A percentile compares a stretch with the other conserved stretches of the same genome.
These are phyloP conservation scores for Blastomyces silverae DNA, from an alignment of 2,329 filamentous ascomycete genomes.

Conservation along the genomic window DNA sequence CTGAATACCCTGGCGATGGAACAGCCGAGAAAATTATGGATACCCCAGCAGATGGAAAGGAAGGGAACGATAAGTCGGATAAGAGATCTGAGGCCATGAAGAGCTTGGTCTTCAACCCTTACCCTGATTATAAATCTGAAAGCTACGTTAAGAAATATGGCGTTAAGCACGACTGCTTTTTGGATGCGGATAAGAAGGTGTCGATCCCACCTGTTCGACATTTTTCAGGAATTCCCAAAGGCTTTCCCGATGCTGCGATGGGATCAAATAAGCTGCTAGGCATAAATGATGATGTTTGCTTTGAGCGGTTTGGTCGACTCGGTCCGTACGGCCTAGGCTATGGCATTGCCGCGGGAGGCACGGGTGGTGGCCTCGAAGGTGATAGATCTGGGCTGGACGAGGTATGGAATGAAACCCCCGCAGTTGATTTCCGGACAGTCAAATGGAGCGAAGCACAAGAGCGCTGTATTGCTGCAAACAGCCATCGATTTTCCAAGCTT, in stretches of 20 bases:
- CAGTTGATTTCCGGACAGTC: conserved; percentile 69
- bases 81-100: conserved; percentile 13
- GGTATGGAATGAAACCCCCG: conserved; percentile 64
- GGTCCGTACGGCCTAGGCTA: conserved; percentile 90
- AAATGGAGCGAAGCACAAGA: conserved; percentile 74
- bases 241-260: conserved; percentile 75
- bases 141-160: conserved; percentile 53
- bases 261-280: conserved; percentile 81
- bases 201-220: conserved; percentile 64
- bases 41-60: conserved; percentile 30
- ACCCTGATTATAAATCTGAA: conserved; percentile 56
- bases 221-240: conserved; percentile 69
- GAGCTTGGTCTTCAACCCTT: conserved; percentile 56
- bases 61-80: conserved; percentile 24
- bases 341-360: conserved; percentile 66
- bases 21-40: conserved; percentile 44
- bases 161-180: conserved; percentile 66
- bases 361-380: conserved; percentile 77
- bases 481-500: conserved; percentile 55
- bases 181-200: conserved; percentile 61
- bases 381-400: conserved; percentile 72
- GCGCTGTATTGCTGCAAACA: conserved; percentile 65
- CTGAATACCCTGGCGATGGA: conserved; percentile 69
- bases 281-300: conserved; percentile 79
- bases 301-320: conserved; percentile 81